phyloP scores from a whole-genome alignment of 805 yeast species.

The Lipomyces japonicus region DNA sequence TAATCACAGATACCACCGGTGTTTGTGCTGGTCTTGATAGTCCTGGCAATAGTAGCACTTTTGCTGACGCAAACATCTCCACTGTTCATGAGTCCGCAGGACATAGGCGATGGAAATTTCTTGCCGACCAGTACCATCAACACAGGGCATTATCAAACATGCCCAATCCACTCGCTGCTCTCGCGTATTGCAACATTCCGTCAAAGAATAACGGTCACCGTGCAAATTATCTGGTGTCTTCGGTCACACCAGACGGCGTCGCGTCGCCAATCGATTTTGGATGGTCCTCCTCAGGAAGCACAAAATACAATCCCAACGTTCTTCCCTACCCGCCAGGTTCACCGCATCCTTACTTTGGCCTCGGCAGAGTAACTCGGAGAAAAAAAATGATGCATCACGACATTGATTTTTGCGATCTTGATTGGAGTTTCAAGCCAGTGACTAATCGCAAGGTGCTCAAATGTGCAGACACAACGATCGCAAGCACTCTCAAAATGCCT shows the following conservation, averaged over 20 bases:
- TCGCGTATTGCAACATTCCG: conserved; percentile 5
- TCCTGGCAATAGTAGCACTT: too few relatives aligned
- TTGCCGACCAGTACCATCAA: conserved; percentile 1
- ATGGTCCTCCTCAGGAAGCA: neutral
- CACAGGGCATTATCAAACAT: neutral
- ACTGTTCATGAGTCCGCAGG: too few relatives aligned
- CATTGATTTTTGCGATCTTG: conserved; percentile 19
- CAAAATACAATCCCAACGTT: conserved; percentile 12
- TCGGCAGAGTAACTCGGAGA: conserved; percentile 6
- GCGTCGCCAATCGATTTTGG: neutral
- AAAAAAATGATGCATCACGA: conserved; percentile 6
- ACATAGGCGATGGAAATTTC: conserved; percentile 1
- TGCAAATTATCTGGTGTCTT: neutral
- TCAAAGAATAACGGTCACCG: neutral
- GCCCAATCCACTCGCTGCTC: neutral
- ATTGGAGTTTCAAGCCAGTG: conserved; percentile 11
- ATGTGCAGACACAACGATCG: conserved; percentile 7
- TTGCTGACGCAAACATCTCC: too few relatives aligned
- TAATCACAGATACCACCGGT: too few relatives aligned
- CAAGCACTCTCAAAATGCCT: conserved; percentile 8
- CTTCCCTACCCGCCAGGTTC: conserved; percentile 20
- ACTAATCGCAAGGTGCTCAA: conserved; percentile 5
- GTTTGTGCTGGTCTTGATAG: too few relatives aligned
- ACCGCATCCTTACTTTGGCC: conserved; percentile 18
- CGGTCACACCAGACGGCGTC: conserved; percentile 1